Evolutionary conservation across 306 rosid species (phyloP).

Genomic region (Inga laurina): DNA sequence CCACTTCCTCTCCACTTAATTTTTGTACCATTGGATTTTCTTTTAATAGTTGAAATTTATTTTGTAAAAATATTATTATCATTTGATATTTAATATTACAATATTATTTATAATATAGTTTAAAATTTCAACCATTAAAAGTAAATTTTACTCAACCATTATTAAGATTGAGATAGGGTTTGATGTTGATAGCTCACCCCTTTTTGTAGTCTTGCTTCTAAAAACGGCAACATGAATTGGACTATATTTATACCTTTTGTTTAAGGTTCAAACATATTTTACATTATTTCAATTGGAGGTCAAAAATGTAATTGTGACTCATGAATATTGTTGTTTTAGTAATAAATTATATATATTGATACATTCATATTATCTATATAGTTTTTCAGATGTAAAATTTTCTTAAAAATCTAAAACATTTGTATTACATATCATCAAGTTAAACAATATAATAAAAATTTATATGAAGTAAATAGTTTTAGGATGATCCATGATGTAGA

Average conservation of each 20-base stretch:
- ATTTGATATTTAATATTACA: too few species aligned
- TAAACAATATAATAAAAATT: too few species aligned
- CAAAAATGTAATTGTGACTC: neutral
- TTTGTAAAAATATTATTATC: too few species aligned
- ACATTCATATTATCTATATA: neutral
- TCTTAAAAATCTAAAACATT: neutral
- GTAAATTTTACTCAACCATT: too few species aligned
- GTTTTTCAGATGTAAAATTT: neutral
- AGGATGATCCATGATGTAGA: neutral
- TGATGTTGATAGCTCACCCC: neutral
- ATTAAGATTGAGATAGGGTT: too few species aligned
- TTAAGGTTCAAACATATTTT: neutral
- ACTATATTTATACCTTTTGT: neutral
- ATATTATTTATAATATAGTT: too few species aligned
- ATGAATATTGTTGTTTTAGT: neutral
- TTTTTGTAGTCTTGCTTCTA: slow-evolving; percentile 17
- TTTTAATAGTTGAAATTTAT: too few species aligned
- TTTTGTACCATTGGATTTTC: too few species aligned
- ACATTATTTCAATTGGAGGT: neutral
- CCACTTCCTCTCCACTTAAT: too few species aligned
- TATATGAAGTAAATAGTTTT: too few species aligned
- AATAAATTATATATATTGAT: neutral
- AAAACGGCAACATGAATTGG: slow-evolving; percentile 8
- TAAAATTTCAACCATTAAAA: too few species aligned
- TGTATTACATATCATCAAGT: neutral